phyloP scores from a whole-genome alignment of 2,329 filamentous ascomycete species.

The Pseudogymnoascus sp. region DNA sequence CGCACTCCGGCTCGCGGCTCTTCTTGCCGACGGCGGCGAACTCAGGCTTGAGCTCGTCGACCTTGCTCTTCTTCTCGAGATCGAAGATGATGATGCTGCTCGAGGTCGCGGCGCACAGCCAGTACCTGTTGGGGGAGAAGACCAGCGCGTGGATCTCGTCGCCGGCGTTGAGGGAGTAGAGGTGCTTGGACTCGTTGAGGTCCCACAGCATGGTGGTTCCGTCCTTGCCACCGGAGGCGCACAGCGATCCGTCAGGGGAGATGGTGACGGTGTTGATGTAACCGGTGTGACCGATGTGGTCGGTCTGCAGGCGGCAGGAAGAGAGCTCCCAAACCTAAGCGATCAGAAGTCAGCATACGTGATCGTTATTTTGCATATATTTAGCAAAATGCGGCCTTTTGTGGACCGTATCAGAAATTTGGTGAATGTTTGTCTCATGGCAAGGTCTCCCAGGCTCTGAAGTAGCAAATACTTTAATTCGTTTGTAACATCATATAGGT shows the following conservation, averaged over 20 bases:
- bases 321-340: conserved; percentile 97
- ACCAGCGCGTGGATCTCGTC: conserved; percentile 99
- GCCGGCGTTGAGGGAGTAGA: conserved; percentile 98
- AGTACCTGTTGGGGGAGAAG: conserved; percentile 99
- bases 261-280: conserved; percentile 99
- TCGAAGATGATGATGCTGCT: conserved; percentile 99
- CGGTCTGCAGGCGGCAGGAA: conserved; percentile 98
- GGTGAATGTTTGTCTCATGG: conserved; percentile 98
- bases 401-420: conserved; percentile 61
- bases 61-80: conserved; percentile 99
- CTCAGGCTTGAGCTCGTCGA: conserved; percentile 98
- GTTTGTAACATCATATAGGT: conserved; percentile 45
- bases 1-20: conserved; percentile 97
- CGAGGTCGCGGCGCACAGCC: conserved; percentile 96
- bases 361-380: neutral
- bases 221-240: conserved; percentile 98
- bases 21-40: conserved; percentile 94
- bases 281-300: conserved; percentile 99
- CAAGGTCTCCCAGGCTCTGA: conserved; percentile 80
- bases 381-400: conserved; percentile 50
- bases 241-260: conserved; percentile 97
- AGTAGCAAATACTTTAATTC: conserved; percentile 99
- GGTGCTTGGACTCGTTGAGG: conserved; percentile 99
- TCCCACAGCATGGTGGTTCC: conserved; percentile 99
- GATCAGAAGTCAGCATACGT: conserved; percentile 20